These are phyloP conservation scores for Zea mays DNA, from an alignment of 176 grass and related monocot genomes.

Conservation along the genomic window DNA sequence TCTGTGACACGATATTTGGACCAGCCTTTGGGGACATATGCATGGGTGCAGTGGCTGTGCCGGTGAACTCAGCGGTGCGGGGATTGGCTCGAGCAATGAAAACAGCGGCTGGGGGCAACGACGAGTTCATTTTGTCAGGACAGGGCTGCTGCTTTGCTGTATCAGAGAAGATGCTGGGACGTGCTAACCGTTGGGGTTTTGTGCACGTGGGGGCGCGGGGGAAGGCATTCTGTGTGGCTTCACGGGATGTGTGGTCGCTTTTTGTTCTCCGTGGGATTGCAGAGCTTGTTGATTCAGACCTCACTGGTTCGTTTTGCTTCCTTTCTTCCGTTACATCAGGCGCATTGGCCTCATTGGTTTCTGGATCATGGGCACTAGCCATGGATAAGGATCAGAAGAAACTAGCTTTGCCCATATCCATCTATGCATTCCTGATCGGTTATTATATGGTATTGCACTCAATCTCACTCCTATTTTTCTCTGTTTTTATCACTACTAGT, in stretches of 20 bases:
- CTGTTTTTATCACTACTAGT: conserved; percentile 23
- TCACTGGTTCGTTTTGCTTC: conserved; percentile 92
- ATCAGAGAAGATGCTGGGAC: conserved; percentile 64
- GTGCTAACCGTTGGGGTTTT: conserved; percentile 82
- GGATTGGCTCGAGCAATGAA: conserved; percentile 62
- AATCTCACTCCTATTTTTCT: background rate
- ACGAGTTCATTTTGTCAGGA: conserved; percentile 87
- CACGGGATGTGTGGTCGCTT: conserved; percentile 74
- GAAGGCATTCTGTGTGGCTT: conserved; percentile 70
- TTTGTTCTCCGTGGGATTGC: conserved; percentile 72
- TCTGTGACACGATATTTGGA: conserved; percentile 45
- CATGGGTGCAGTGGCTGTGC: conserved; percentile 62
- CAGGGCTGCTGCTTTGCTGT: conserved; percentile 54
- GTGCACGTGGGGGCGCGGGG: conserved; percentile 55
- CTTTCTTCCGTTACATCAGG: conserved; percentile 66
- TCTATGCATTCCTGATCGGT: conserved; percentile 74
- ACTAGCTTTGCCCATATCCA: conserved; percentile 41
- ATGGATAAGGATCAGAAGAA: conserved; percentile 53
- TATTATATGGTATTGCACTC: conserved; percentile 77
- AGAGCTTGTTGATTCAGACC: conserved; percentile 71
- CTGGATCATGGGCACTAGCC: conserved; percentile 72
- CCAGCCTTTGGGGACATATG: conserved; percentile 77
- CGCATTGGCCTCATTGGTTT: conserved; percentile 54
- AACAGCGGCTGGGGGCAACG: conserved; percentile 43
- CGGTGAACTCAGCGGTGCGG: conserved; percentile 48